Percentiles rank a stretch among this genome's conserved stretches.
These are phyloP conservation scores for Ajuga chamaepitys DNA, from an alignment of 257 asterid species.

Conservation along the genomic window DNA sequence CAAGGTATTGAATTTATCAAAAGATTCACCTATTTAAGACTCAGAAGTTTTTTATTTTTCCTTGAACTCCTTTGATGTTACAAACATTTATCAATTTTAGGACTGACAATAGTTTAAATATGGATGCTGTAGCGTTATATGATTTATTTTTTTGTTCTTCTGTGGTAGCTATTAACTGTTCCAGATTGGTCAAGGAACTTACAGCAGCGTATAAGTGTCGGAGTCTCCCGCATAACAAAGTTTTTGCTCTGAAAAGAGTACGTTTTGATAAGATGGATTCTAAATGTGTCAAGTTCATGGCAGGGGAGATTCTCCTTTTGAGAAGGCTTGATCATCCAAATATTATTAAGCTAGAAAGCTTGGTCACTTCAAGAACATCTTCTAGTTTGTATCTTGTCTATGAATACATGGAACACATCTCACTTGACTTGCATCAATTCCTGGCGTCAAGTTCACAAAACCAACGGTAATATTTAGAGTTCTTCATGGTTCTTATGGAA, in stretches of 20 bases:
- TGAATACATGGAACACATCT: constrained; percentile 96
- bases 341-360: constrained; percentile 73
- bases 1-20: too few species aligned
- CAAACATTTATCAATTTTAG: background rate
- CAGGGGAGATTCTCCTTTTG: constrained; percentile 81
- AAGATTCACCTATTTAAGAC: too few species aligned
- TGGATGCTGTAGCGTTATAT: constrained; percentile 4
- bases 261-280: constrained; percentile 82
- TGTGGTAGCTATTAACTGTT: constrained; percentile 37
- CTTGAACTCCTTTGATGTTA: background rate
- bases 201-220: constrained; percentile 86
- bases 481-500: background rate
- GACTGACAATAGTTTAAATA: background rate
- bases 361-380: constrained; percentile 70
- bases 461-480: constrained; percentile 49
- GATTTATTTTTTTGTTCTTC: constrained; percentile 29
- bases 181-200: constrained; percentile 99
- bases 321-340: constrained; percentile 91
- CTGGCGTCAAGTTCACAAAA: constrained; percentile 70
- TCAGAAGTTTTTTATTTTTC: too few species aligned
- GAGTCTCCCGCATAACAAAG: constrained; percentile 45
- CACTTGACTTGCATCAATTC: constrained; percentile 78
- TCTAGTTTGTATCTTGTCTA: constrained; percentile 71
- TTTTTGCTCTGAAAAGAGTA: constrained; percentile 83
- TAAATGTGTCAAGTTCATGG: constrained; percentile 92